Evolutionary conservation across 1,284 basidiomycete species (phyloP), one percentile per base, ranked within the genome.

Genomic region (Ustilago tritici): DNA sequence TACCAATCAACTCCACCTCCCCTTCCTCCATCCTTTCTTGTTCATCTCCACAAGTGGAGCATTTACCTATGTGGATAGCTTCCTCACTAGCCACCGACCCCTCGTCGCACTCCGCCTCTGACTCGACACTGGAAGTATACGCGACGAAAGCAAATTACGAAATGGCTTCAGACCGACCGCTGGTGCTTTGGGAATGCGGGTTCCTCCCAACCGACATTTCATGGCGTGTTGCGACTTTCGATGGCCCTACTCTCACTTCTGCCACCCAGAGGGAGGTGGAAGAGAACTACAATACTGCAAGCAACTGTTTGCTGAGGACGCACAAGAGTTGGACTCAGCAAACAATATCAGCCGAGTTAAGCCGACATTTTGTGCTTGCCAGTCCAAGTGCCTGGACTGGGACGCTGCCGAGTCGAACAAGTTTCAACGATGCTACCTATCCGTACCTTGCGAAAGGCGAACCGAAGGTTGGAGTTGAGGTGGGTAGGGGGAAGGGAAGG

Each of bases 151-250:
- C 96, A 0, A 91, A 91, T 65, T 99, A 98, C 85, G 91, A 93
- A 80, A 98, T 98, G 92, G 94, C 95, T 4, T 92, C 95, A 69
- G 93, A 91, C 1, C 89, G 97, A 0, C 96, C 97, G 0, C 89
- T 99, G 34, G 91, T 98, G 84, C 90, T 99, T 3, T 98, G 95
- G 92, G 92, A 95, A 54, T 96, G 95, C 83, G 92, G 89, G 0
- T 99, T 94, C 86, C 87, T 89, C 14, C 89, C 90, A 7, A 87
- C 88, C 14, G 91, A 92, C 49, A 88, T 94, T 1, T 86, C 89
- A 62, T 99, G 96, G 96, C 90, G 91, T 38, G 91, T 90, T 3
- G 91, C 92, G 31, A 74, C 85, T 61, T 89, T 86, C 77, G 88
- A 88, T 65, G 87, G 87, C 0, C 74, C 82, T 31, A 14, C 28